Conservation (phyloP, 208 protist genomes). For the Trypanosoma caninum region DNA sequence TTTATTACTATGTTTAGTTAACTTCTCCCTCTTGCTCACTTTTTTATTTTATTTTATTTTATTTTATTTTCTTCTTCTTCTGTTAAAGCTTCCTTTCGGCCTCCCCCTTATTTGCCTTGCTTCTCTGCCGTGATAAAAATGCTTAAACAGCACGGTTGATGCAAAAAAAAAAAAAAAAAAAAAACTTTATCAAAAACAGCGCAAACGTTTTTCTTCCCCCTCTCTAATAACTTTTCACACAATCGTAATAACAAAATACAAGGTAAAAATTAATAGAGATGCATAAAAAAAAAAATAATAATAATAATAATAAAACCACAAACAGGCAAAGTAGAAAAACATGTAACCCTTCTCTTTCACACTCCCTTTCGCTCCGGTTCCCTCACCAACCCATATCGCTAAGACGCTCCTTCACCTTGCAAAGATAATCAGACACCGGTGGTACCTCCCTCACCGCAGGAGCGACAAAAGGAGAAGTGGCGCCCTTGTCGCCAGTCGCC, state of each 20-base stretch:
- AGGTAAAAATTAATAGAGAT: too few relatives aligned
- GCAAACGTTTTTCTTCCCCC: too few relatives aligned
- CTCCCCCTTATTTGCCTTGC: too few relatives aligned
- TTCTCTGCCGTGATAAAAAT: background rate
- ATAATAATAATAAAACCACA: slow-evolving; percentile 7
- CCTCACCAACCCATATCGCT: slow-evolving; percentile 26
- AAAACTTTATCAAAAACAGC: slow-evolving; percentile 10
- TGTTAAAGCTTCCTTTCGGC: too few relatives aligned
- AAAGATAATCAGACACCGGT: slow-evolving; percentile 15
- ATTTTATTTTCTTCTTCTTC: slow-evolving; percentile 5
- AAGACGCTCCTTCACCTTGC: slow-evolving; percentile 16
- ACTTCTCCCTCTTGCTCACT: background rate
- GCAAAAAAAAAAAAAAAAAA: slow-evolving; percentile 8
- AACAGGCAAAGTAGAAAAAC: background rate
- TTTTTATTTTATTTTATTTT: slow-evolving; percentile 19
- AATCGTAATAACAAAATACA: too few relatives aligned
- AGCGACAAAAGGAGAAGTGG: background rate
- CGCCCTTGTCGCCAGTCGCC: background rate
- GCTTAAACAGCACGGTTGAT: background rate
- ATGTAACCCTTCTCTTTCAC: background rate
- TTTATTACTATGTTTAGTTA: background rate
- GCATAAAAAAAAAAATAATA: too few relatives aligned
- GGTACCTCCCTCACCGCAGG: background rate
- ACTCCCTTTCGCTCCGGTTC: background rate
- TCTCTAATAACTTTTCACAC: too few relatives aligned